Evolutionary conservation across 371 early-diverging fungal genomes (phyloP).

Genomic region (Synchytrium microbalum): DNA sequence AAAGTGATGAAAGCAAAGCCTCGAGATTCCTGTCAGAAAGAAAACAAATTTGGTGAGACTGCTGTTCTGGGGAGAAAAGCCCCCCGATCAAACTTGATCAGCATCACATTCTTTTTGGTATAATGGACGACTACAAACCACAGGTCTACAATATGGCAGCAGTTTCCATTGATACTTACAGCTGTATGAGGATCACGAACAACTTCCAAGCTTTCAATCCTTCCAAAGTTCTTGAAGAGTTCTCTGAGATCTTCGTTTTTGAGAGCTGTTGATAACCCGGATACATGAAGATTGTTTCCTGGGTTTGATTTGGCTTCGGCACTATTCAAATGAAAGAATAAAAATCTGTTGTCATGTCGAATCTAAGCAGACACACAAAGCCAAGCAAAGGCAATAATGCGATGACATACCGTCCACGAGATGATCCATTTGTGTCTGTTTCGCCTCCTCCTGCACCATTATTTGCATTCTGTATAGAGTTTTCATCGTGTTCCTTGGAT

Average conservation of each 20-base stretch:
- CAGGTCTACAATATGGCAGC: no score
- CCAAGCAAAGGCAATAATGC: no score
- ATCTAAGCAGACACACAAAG: no score
- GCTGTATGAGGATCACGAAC: neutral
- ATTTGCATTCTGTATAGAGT: no score
- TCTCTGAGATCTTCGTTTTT: conserved; percentile 59
- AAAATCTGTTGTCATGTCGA: no score
- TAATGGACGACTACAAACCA: no score
- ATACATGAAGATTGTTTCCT: conserved; percentile 72
- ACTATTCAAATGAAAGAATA: no score
- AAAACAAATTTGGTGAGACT: conserved; percentile 48
- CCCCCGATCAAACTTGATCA: neutral
- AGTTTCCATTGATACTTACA: no score
- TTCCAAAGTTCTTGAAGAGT: conserved; percentile 68
- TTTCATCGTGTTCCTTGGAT: neutral
- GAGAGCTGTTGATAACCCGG: conserved; percentile 55
- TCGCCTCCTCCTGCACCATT: no score
- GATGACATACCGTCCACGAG: neutral
- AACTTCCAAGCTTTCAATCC: conserved; percentile 20
- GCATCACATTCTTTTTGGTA: no score
- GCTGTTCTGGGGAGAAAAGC: neutral
- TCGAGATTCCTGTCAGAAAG: conserved; percentile 55
- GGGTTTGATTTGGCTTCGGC: conserved; percentile 36
- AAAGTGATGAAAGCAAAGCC: conserved; percentile 81
- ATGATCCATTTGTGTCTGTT: no score